A percentile compares a stretch with the other conserved stretches of the same genome.
phyloP scores from a whole-genome alignment of 176 grass and related monocot genomes.

The Guadua angustifolia region DNA sequence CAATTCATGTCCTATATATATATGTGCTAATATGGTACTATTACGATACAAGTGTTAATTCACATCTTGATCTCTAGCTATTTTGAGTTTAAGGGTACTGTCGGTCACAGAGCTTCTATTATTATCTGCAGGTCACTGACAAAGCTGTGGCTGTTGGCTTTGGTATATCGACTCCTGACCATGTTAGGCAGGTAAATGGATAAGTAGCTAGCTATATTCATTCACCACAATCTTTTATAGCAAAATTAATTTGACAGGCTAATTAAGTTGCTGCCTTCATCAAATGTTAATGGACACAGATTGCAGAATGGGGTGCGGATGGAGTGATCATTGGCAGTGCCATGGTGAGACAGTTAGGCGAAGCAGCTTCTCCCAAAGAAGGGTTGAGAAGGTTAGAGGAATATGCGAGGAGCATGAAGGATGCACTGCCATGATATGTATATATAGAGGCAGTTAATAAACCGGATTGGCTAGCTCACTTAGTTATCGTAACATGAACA shows the following conservation, averaged over 20 bases:
- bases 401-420: conserved; percentile 63
- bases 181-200: conserved; percentile 65
- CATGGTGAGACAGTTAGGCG: conserved; percentile 70
- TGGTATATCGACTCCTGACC: conserved; percentile 77
- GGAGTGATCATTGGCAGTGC: conserved; percentile 85
- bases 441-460: background rate
- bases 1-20: too few species aligned
- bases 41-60: too few species aligned
- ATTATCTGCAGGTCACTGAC: conserved; percentile 52
- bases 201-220: background rate
- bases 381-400: conserved; percentile 60
- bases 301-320: conserved; percentile 82
- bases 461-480: background rate
- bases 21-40: background rate
- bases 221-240: background rate
- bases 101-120: background rate
- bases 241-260: background rate
- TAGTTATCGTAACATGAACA: too few species aligned
- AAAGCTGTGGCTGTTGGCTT: conserved; percentile 93
- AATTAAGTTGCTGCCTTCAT: background rate
- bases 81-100: background rate
- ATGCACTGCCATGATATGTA: conserved; percentile 55
- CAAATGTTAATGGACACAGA: conserved; percentile 26
- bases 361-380: conserved; percentile 66
- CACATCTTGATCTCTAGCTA: too few species aligned